Conservation (phyloP, 441 rosid species). For the Manihot esculenta region DNA sequence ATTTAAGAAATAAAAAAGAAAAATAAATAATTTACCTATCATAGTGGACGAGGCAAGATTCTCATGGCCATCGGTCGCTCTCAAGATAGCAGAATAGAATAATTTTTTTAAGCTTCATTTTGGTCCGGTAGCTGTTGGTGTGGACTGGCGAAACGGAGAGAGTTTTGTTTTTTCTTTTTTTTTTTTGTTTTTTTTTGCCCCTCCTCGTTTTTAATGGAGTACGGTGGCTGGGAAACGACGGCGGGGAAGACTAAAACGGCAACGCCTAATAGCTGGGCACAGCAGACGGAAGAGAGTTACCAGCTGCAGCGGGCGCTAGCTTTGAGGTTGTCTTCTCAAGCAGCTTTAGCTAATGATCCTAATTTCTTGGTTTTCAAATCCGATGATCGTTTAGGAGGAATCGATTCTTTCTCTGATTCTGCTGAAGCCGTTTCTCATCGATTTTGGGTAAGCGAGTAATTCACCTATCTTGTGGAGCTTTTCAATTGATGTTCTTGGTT, state of each 20-base stretch:
- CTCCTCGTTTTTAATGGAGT: not conserved
- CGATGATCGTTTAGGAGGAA: conserved; percentile 33
- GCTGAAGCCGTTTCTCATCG: conserved; percentile 74
- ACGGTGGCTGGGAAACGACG: conserved; percentile 9
- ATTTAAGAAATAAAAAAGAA: too few relatives aligned
- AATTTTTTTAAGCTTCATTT: not conserved
- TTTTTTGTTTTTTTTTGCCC: too few relatives aligned
- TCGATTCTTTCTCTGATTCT: conserved; percentile 37
- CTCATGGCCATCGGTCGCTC: too few relatives aligned
- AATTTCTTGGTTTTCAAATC: conserved; percentile 63
- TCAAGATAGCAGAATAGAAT: too few relatives aligned
- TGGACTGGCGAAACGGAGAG: not conserved
- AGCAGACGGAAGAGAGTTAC: conserved; percentile 94
- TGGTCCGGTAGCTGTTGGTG: not conserved
- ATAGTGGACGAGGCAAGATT: too few relatives aligned
- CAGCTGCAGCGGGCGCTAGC: conserved; percentile 92
- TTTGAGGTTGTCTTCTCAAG: conserved; percentile 73
- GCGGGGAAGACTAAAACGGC: conserved; percentile 1
- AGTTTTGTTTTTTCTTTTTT: too few relatives aligned
- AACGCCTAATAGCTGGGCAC: conserved; percentile 75
- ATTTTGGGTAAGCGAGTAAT: conserved; percentile 61
- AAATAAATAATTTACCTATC: too few relatives aligned
- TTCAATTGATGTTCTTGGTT: not conserved
- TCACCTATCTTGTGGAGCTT: not conserved
- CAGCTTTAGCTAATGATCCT: conserved; percentile 78